Percentiles rank a stretch among this genome's conserved stretches.
phyloP scores from a whole-genome alignment of 192 early-diverging fungal species.

The Gigaspora rosea region DNA sequence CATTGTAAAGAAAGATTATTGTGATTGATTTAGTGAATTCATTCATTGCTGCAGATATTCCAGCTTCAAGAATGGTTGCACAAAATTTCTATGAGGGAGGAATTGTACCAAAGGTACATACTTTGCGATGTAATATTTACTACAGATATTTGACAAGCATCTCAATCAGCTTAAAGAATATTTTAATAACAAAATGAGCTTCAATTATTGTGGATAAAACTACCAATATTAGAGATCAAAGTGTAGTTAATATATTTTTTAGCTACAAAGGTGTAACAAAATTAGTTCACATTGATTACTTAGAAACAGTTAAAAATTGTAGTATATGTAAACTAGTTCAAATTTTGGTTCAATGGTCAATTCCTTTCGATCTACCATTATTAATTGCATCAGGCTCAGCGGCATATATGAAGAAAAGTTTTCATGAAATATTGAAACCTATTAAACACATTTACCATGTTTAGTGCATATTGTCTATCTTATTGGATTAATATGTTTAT shows the following conservation, averaged over 20 bases:
- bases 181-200: neutral
- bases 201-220: constrained; percentile 12
- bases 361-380: constrained; percentile 11
- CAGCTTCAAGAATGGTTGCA: constrained; percentile 1
- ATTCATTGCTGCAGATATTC: constrained; percentile 11
- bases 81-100: neutral
- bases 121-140: too few relatives aligned
- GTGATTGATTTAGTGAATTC: neutral
- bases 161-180: constrained; percentile 6
- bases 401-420: constrained; percentile 10
- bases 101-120: too few relatives aligned
- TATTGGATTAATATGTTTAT: too few relatives aligned
- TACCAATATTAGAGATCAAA: neutral
- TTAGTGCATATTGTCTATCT: constrained; percentile 2
- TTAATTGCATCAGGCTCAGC: constrained; percentile 4
- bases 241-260: constrained; percentile 15
- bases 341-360: constrained; percentile 9
- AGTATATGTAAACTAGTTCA: constrained; percentile 14
- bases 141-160: neutral
- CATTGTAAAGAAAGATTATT: neutral
- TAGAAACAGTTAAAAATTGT: neutral
- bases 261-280: neutral
- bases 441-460: neutral
- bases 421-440: neutral
- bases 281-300: constrained; percentile 1